Evolutionary conservation across 78 protist genomes (phyloP).

Genomic region (Corallochytrium limacisporum): DNA sequence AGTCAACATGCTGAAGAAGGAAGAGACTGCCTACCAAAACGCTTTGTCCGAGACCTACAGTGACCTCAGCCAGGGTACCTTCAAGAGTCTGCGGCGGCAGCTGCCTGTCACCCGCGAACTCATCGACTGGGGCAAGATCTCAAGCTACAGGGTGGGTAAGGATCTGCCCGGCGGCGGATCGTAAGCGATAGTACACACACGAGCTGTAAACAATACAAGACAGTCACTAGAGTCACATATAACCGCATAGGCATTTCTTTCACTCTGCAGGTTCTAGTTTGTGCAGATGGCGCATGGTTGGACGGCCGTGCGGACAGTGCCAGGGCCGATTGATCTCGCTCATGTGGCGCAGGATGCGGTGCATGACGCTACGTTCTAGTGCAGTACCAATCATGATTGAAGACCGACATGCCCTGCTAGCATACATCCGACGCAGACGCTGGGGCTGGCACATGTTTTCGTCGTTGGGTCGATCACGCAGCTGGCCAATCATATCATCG

Average conservation of each 20-base stretch:
- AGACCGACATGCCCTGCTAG: slow-evolving; percentile 47
- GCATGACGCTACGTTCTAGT: background rate
- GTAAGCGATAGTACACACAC: no score
- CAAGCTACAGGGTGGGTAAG: slow-evolving; percentile 8
- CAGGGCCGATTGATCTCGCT: slow-evolving; percentile 67
- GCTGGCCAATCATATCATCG: slow-evolving; percentile 35
- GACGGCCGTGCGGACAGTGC: slow-evolving; percentile 97
- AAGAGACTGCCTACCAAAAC: slow-evolving; percentile 18
- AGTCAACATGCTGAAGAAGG: background rate
- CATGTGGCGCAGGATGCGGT: slow-evolving; percentile 27
- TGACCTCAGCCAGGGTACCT: slow-evolving; percentile 8
- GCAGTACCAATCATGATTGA: slow-evolving; percentile 75
- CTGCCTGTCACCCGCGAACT: slow-evolving; percentile 25
- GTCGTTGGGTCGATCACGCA: slow-evolving; percentile 31
- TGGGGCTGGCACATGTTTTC: slow-evolving; percentile 31
- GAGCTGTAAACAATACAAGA: no score
- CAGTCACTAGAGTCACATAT: no score
- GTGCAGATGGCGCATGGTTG: slow-evolving; percentile 81
- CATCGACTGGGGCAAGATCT: slow-evolving; percentile 33
- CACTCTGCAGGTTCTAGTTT: no score
- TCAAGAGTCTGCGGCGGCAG: slow-evolving; percentile 30
- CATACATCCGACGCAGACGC: slow-evolving; percentile 61
- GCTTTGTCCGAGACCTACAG: slow-evolving; percentile 27
- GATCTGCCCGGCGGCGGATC: no score
- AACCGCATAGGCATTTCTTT: no score